phyloP scores from a whole-genome alignment of 2,329 filamentous ascomycete genomes.

The Pseudogymnoascus sp. region DNA sequence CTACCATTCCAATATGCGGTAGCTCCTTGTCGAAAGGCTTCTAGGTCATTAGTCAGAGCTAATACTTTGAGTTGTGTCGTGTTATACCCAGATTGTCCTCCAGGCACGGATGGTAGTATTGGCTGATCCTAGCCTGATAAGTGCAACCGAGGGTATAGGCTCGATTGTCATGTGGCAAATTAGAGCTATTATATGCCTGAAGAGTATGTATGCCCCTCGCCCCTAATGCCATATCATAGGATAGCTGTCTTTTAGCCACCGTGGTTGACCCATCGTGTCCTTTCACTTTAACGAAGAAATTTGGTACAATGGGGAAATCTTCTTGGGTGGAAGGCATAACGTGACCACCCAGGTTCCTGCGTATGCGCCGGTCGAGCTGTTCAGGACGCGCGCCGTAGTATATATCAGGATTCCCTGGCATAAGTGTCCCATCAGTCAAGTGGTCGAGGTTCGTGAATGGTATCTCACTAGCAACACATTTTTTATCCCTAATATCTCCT shows the following conservation, averaged over 20 bases:
- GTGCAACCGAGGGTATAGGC: conserved; percentile 31
- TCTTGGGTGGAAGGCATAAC: conserved; percentile 29
- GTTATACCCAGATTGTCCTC: conserved; percentile 32
- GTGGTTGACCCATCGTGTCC: conserved; percentile 26
- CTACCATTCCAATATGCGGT: conserved; percentile 33
- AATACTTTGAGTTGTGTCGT: conserved; percentile 31
- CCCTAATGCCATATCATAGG: conserved; percentile 31
- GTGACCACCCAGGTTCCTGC: conserved; percentile 19
- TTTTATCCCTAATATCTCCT: conserved; percentile 20
- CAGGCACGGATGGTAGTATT: conserved; percentile 12
- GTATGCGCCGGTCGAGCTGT: conserved; percentile 22
- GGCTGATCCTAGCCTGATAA: conserved; percentile 29
- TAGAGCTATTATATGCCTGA: conserved; percentile 27
- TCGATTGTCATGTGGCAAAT: conserved; percentile 29
- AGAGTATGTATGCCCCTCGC: conserved; percentile 30
- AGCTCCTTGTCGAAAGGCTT: conserved; percentile 29
- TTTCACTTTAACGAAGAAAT: conserved; percentile 36
- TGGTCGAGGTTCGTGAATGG: conserved; percentile 30
- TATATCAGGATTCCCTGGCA: conserved; percentile 26
- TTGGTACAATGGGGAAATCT: conserved; percentile 29
- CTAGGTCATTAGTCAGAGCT: conserved; percentile 22
- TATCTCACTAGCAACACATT: conserved; percentile 20
- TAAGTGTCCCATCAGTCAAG: conserved; percentile 28
- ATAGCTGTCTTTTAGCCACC: conserved; percentile 29
- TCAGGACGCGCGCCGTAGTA: conserved; percentile 26